Conservation (phyloP, 75 land plant genomes). For the Cryptomeria japonica region DNA sequence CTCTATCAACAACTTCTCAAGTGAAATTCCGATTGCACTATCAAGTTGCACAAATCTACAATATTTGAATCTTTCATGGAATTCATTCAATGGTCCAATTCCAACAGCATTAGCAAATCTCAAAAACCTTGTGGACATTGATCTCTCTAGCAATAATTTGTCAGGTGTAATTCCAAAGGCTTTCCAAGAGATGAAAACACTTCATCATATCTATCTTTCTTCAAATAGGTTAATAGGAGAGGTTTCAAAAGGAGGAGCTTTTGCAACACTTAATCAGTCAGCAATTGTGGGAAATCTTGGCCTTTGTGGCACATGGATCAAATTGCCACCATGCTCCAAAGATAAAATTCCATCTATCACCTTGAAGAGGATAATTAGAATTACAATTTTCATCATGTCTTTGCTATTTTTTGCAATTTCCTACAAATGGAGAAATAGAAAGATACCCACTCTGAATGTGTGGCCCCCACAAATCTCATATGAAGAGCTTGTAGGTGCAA, state of each 20-base stretch:
- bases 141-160: slow-evolving; percentile 29
- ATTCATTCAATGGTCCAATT: background rate
- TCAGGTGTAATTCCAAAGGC: slow-evolving; percentile 5
- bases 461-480: background rate
- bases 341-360: background rate
- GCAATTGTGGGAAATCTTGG: slow-evolving; percentile 21
- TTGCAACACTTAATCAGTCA: slow-evolving; percentile 7
- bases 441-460: background rate
- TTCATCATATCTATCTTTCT: slow-evolving; percentile 22
- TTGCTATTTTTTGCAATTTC: no score
- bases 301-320: slow-evolving; percentile 19
- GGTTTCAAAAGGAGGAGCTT: slow-evolving; percentile 24
- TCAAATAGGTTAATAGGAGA: slow-evolving; percentile 27
- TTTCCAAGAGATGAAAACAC: background rate
- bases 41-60: slow-evolving; percentile 16
- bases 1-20: slow-evolving; percentile 28
- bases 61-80: slow-evolving; percentile 10
- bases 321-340: slow-evolving; percentile 3
- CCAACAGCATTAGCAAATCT: background rate
- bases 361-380: background rate
- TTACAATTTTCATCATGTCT: background rate
- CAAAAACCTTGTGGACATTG: slow-evolving; percentile 10
- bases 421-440: background rate
- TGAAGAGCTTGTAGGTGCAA: background rate
- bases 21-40: slow-evolving; percentile 20